Conservation (phyloP, 768 basidiomycete species). For the Tylopilus balloui region DNA sequence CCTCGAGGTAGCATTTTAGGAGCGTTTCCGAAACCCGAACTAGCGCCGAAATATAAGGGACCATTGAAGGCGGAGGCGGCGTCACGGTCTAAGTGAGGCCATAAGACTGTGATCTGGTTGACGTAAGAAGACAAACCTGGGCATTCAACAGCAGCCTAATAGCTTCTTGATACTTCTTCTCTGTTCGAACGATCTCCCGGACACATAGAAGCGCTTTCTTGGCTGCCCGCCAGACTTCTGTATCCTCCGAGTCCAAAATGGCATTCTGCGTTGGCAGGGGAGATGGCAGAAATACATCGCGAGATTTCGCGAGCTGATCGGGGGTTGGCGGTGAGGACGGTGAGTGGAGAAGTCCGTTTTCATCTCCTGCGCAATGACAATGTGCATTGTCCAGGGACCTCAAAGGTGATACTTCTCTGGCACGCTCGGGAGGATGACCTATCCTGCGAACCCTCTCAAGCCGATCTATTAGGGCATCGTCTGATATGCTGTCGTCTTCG, state of each 20-base stretch:
- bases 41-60: constrained; percentile 47
- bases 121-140: constrained; percentile 25
- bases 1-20: constrained; percentile 48
- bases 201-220: constrained; percentile 41
- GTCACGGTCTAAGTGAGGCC: constrained; percentile 30
- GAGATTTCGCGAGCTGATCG: not conserved
- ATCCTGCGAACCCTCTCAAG: constrained; percentile 42
- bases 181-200: constrained; percentile 47
- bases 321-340: not conserved
- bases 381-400: not conserved
- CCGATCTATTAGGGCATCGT: constrained; percentile 45
- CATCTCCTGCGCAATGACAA: not conserved
- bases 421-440: not conserved
- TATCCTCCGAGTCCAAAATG: constrained; percentile 20
- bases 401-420: not conserved
- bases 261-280: constrained; percentile 4
- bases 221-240: constrained; percentile 34
- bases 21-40: constrained; percentile 48
- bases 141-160: constrained; percentile 35
- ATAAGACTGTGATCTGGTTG: not conserved
- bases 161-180: constrained; percentile 40
- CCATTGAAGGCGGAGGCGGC: constrained; percentile 49
- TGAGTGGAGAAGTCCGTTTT: not conserved
- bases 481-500: constrained; percentile 46
- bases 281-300: not conserved